Base-by-base conservation (phyloP, 1,284 basidiomycete species). In the Vanrija sp. region DNA sequence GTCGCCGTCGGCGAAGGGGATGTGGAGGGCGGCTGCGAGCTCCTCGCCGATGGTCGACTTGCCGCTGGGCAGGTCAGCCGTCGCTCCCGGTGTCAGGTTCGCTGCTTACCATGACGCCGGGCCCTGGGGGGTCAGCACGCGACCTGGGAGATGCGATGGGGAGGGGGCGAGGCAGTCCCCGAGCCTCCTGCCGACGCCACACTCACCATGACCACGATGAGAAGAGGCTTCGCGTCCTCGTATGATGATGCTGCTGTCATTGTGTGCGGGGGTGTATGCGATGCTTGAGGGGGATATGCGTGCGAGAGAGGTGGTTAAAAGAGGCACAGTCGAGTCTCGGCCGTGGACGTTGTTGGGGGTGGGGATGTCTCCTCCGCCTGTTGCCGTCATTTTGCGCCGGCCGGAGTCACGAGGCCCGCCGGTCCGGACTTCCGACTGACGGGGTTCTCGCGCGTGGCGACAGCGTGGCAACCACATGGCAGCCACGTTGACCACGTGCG, bases 1-100 rank as follows among this genome's bases (percentile, higher is more conserved):
- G 71, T 97, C 94, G 37, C 88, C 94, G 67, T 97, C 94, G 57
- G 92, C 78, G 76, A 90, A 95, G 0, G 90, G 84, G 53, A 89
- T 65, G 8, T 71, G 71, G 51, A 93, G 79, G 15, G 79, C 77
- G 36, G 76, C 64, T 14, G 87, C 82, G 23, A 95, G 78, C 4
- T 84, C 83, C 4, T 68, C 61, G 0, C 88, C 92, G 9, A 95
- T 80, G 0, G 92, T 95, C 3, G 88, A 88, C 75, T 96, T 96
- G n/a, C 93, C 92, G 41, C 87, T 77, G 58, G 7, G 24, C 18
- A 19, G 50, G 38, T 47, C 23, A 45, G 48, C n/a, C n/a, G 19
- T 41, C 10, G 4, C 20, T 38, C 6, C 24, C 10, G n/a, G 22
- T n/a, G 31, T 27, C n/a, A 25, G 45, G 4, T 20, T 31, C 16